Evolutionary conservation across 306 rosid species (phyloP).

Genomic region (Comarum palustre): DNA sequence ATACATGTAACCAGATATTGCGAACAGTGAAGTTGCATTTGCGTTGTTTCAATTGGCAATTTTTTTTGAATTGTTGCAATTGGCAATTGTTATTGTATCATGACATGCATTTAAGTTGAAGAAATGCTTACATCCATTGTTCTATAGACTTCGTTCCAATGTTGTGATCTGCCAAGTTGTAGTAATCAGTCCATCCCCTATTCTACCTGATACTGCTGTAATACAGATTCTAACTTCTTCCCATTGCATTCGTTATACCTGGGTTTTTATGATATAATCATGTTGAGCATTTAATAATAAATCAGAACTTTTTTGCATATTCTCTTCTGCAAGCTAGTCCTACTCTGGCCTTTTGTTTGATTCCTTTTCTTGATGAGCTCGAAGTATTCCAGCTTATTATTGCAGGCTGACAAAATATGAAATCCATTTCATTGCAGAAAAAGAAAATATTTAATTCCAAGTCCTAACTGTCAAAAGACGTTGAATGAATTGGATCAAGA

Average conservation of each 20-base stretch:
- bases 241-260: neutral
- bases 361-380: neutral
- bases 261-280: neutral
- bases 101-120: neutral
- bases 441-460: neutral
- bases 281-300: neutral
- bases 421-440: neutral
- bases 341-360: neutral
- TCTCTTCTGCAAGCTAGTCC: conserved; percentile 1
- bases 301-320: neutral
- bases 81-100: neutral
- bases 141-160: neutral
- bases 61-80: neutral
- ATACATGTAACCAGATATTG: conserved; percentile 11
- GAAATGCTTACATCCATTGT: neutral
- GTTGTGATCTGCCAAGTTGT: neutral
- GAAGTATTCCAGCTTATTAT: neutral
- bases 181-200: neutral
- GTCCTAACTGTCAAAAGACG: neutral
- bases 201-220: neutral
- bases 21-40: neutral
- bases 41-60: neutral
- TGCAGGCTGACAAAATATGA: neutral
- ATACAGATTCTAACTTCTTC: neutral
- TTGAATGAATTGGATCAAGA: neutral